These are phyloP conservation scores for Lentinus polychrous DNA, from an alignment of 1,284 basidiomycete genomes.

Conservation along the genomic window DNA sequence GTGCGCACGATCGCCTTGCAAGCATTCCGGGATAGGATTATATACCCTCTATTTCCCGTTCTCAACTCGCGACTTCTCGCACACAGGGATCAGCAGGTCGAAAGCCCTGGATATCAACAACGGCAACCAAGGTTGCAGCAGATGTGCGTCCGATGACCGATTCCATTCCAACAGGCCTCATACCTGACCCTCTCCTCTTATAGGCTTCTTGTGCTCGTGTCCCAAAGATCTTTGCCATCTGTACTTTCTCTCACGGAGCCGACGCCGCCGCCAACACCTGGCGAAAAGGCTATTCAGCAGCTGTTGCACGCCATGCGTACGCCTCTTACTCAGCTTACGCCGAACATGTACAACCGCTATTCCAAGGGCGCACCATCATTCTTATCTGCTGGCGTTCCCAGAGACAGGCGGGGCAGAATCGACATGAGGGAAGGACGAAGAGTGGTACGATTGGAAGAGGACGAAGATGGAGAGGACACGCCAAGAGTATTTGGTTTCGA, in stretches of 20 bases:
- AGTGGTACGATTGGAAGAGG: slow-evolving; percentile 14
- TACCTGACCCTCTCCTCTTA: not conserved
- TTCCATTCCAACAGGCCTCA: not conserved
- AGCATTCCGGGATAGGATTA: slow-evolving; percentile 76
- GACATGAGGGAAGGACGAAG: slow-evolving; percentile 39
- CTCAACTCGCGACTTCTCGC: slow-evolving; percentile 48
- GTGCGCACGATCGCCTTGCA: slow-evolving; percentile 74
- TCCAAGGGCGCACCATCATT: slow-evolving; percentile 51
- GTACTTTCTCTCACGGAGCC: slow-evolving; percentile 47
- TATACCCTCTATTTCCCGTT: slow-evolving; percentile 55
- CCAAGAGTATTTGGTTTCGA: slow-evolving; percentile 32
- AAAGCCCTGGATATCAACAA: slow-evolving; percentile 41
- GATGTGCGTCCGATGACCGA: slow-evolving; percentile 43
- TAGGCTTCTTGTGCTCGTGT: slow-evolving; percentile 74
- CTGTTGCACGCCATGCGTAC: slow-evolving; percentile 53
- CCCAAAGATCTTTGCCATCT: slow-evolving; percentile 48
- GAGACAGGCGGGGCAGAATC: slow-evolving; percentile 71
- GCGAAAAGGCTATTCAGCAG: slow-evolving; percentile 58
- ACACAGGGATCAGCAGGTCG: slow-evolving; percentile 44
- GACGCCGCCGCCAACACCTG: slow-evolving; percentile 44
- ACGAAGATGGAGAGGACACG: slow-evolving; percentile 42
- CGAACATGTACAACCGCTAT: slow-evolving; percentile 22
- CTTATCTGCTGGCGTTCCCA: slow-evolving; percentile 60
- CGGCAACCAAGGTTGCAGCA: slow-evolving; percentile 62
- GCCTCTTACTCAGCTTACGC: slow-evolving; percentile 28